Evolutionary conservation across 805 yeast species (phyloP).

Genomic region (Yamadazyma nakazawae): DNA sequence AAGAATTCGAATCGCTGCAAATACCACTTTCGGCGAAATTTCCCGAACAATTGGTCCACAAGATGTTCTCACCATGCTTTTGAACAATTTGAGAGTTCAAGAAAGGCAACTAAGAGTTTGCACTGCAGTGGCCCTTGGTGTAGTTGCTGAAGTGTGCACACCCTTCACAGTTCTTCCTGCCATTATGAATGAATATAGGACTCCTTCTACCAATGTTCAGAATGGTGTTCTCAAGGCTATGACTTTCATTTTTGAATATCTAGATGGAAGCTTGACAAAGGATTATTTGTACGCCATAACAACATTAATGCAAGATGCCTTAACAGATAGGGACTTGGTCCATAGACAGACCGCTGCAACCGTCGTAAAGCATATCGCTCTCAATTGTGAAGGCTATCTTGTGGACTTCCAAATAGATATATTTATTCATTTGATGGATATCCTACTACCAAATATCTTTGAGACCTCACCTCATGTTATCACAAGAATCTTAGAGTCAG

Average conservation of each 20-base stretch:
- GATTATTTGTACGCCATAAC: slow-evolving; percentile 80
- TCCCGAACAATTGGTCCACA: slow-evolving; percentile 95
- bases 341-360: slow-evolving; percentile 95
- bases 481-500: slow-evolving; percentile 71
- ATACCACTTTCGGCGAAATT: slow-evolving; percentile 85
- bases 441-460: slow-evolving; percentile 82
- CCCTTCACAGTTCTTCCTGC: slow-evolving; percentile 95
- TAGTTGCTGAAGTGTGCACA: slow-evolving; percentile 89
- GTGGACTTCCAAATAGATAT: slow-evolving; percentile 60
- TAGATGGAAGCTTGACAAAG: slow-evolving; percentile 67
- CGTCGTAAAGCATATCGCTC: slow-evolving; percentile 76
- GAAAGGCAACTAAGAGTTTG: slow-evolving; percentile 96
- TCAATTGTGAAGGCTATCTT: slow-evolving; percentile 73
- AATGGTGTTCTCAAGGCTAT: slow-evolving; percentile 91
- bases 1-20: slow-evolving; percentile 78
- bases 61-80: slow-evolving; percentile 79
- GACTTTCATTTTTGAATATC: slow-evolving; percentile 88
- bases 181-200: slow-evolving; percentile 89
- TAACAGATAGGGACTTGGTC: slow-evolving; percentile 85
- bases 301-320: slow-evolving; percentile 82
- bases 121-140: slow-evolving; percentile 96
- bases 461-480: slow-evolving; percentile 97
- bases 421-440: slow-evolving; percentile 76
- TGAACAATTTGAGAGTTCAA: slow-evolving; percentile 84
- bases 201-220: slow-evolving; percentile 90